These are phyloP conservation scores for Poterioochromonas sp. DNA, from an alignment of 352 stramenopile species.

Conservation along the genomic window DNA sequence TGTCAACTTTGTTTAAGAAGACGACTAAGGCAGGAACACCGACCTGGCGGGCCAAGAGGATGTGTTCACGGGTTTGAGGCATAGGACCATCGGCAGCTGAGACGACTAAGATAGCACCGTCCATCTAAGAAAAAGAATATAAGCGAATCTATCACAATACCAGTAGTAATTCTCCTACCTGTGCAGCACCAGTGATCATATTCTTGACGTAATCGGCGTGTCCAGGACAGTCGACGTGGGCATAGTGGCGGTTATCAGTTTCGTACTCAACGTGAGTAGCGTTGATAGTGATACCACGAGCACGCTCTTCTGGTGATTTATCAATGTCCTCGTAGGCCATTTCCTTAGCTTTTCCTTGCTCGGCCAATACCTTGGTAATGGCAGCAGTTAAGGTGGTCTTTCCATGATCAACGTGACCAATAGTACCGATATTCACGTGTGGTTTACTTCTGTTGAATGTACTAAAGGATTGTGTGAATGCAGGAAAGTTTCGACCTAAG, in stretches of 20 bases:
- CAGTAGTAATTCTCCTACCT: conserved; percentile 74
- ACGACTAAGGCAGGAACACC: conserved; percentile 78
- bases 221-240: conserved; percentile 87
- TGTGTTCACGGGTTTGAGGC: conserved; percentile 91
- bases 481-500: too few species aligned
- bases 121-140: conserved; percentile 26
- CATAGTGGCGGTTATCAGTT: conserved; percentile 80
- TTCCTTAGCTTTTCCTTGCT: conserved; percentile 62
- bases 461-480: neutral
- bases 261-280: conserved; percentile 83
- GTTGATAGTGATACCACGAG: conserved; percentile 77
- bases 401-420: conserved; percentile 92
- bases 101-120: conserved; percentile 65
- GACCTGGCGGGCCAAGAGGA: conserved; percentile 84
- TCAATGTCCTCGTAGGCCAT: conserved; percentile 83
- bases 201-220: conserved; percentile 97
- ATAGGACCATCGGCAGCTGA: conserved; percentile 85
- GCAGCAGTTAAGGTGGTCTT: conserved; percentile 92
- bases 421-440: conserved; percentile 95
- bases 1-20: conserved; percentile 93
- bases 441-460: conserved; percentile 79
- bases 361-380: conserved; percentile 80
- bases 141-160: neutral
- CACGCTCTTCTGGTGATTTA: conserved; percentile 82
- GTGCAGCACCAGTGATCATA: conserved; percentile 92